Evolutionary conservation across 2,329 filamentous ascomycete species (phyloP), one percentile per base, ranked within the genome.

Genomic region (Karstenula rhodostoma): DNA sequence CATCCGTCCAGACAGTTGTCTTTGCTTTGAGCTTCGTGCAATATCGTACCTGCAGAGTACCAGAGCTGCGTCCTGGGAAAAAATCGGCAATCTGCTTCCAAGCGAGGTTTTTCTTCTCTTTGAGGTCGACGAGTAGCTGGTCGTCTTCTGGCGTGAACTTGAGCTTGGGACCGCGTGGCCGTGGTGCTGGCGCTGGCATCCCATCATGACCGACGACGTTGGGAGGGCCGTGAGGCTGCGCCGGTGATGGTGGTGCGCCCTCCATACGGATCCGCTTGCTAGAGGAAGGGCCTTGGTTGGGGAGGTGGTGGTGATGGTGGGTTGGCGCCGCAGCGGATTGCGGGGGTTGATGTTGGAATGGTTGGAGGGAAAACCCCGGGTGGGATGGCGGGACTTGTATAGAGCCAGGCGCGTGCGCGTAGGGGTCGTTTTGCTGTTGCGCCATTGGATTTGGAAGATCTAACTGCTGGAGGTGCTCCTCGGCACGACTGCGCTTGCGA

Each of bases 31-130:
- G 83, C 80, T 96, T 97, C 46, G 93, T 97, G 76, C 94, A 97
- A 77, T 97, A 97, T 37, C 94, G 89, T 57, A 97, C 94, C 78
- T 97, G 94, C 62, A 97, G 81, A 32, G 94, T 97, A 19, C 94
- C 94, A 48, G 92, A 96, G 60, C 92, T 95, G 59, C 94, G 85
- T 1, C 93, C 94, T 0, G 94, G 94, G 70, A 97, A 97, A 80
- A 97, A 97, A 74, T 97, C 94, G 58, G 93, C 92, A 73, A 97
- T 97, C 82, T 97, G 94, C 80, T 96, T 97, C 94, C 94, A 97
- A 4, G 94, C 96, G 74, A 97, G 83, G 73, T 92, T 94, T 78
- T 95, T 96, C 73, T 95, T 94, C 79, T 97, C 94, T 78, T 97
- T 97, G 63, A 97, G 82, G 73, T 96, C 92, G 58, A 97, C 89